These are phyloP conservation scores for Lactuca saligna DNA, from an alignment of 129 eudicot genomes.

Conservation along the genomic window DNA sequence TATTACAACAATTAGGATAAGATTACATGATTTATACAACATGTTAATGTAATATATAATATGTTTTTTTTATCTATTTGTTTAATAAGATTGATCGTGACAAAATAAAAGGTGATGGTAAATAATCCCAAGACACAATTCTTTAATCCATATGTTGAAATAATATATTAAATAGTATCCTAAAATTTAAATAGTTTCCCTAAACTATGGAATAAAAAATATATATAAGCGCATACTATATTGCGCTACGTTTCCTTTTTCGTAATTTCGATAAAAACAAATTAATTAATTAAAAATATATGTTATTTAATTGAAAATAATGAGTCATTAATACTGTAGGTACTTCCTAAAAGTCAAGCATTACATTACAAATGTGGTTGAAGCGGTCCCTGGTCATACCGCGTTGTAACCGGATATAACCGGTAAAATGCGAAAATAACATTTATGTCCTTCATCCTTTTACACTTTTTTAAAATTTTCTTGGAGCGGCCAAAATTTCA, in stretches of 20 bases:
- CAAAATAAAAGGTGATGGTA: too few relatives aligned
- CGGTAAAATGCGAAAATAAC: slow-evolving; percentile 6
- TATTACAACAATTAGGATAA: too few relatives aligned
- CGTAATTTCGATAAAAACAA: not conserved
- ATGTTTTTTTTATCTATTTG: too few relatives aligned
- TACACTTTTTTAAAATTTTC: not conserved
- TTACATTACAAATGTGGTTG: slow-evolving; percentile 23
- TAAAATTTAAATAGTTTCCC: not conserved
- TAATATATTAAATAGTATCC: too few relatives aligned
- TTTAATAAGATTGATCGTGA: not conserved
- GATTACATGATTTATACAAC: too few relatives aligned
- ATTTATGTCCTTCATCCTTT: too few relatives aligned
- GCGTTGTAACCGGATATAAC: slow-evolving; percentile 28
- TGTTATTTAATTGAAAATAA: slow-evolving; percentile 17
- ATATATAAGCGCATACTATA: not conserved
- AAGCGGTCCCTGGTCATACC: slow-evolving; percentile 24
- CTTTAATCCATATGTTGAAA: too few relatives aligned
- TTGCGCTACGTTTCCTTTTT: slow-evolving; percentile 7
- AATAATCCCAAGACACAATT: too few relatives aligned
- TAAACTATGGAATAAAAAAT: not conserved
- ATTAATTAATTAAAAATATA: not conserved
- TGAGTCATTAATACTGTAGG: slow-evolving; percentile 29
- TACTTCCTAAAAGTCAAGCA: slow-evolving; percentile 24
- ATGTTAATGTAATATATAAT: too few relatives aligned
- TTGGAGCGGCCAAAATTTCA: not conserved